Evolutionary conservation across 2,329 filamentous ascomycete species (phyloP), one percentile per base, ranked within the genome.

Genomic region (Curvularia verruculosa): DNA sequence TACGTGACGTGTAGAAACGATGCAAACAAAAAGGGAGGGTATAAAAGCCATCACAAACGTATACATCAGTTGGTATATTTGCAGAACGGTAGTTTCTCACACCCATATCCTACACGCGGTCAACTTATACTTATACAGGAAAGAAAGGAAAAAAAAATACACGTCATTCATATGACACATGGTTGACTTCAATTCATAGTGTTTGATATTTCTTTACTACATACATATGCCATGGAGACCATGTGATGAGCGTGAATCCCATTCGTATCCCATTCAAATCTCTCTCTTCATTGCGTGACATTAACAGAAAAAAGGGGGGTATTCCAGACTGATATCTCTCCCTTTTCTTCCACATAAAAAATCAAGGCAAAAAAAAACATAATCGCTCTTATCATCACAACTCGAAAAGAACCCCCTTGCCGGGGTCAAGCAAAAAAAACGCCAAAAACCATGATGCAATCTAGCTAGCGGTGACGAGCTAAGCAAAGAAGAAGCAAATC

Each of bases 401-500:
- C n/a, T 36, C 31, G n/a, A n/a, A 36, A 36, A 36, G 31, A 36
- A 13, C 31, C 31, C 31, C 31, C 15, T 29, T n/a, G n/a, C n/a
- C n/a, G n/a, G 31, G 31, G 31, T 36, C 31, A 18, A n/a, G n/a
- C n/a, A n/a, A n/a, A n/a, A n/a, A 48, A 24, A 49, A 49, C 47
- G 34, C 34, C 9, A 8, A 34, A 10, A 1, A 28, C 0, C 19
- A 47, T 34, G 10, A 23, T n/a, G 12, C n/a, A 13, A 12, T 15
- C n/a, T 19, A n/a, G 40, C 40, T 15, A 21, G 21, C 12, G 26
- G n/a, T 41, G 2, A n/a, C 13, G 7, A 21, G 39, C 5, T n/a
- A n/a, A n/a, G n/a, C n/a, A n/a, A n/a, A n/a, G n/a, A n/a, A n/a
- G n/a, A n/a, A n/a, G n/a, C n/a, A n/a, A n/a, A n/a, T n/a, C n/a